Evolutionary conservation across 1,284 basidiomycete species (phyloP), one percentile per base, ranked within the genome.

Genomic region (Phellopilus nigrolimitatus): DNA sequence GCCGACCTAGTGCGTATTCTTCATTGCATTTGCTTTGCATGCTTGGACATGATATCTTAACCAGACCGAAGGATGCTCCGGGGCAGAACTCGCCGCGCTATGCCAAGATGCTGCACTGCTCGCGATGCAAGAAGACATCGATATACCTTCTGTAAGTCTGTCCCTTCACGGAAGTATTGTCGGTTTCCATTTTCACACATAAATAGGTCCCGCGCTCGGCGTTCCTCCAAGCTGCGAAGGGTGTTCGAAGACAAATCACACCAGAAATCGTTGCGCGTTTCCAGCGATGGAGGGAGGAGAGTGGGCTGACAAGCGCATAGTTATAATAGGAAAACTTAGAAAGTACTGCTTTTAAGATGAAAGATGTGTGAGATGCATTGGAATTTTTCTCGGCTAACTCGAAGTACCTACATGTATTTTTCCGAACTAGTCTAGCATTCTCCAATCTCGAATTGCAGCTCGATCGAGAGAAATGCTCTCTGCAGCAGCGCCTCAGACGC

Each of bases 101-200:
- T 98, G 95, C 64, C 97, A 99, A 70, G 95, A 99, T 67, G 97
- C 97, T 1, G 97, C 95, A 0, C 68, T 99, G 57, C 66, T 87
- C 34, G 90, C 94, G 0, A 95, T 97, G 91, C 84, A 91, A 61
- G 76, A 81, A 56, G 79, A 97, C 64, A 82, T 97, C 21, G 66
- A 91, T 54, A 84, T 91, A 3, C 74, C 80, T 31, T 78, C 72
- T 60, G 94, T 95, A 58, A 63, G 87, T 63, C 19, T 47, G 15
- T 10, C 19, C 37, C 25, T 27, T 19, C 19, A 15, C 33, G 10
- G 46, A 51, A 10, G 10, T 40, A 12, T 51, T 27, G 21, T 31
- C 6, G 31, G 9, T 25, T 44, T 42, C 33, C 15, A 38, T 46
- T 36, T 19, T 5, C 19, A 37, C n/a, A 3, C n/a, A 15, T 37